Evolutionary conservation across 1,139 yeast genomes (phyloP).

Genomic region (Hyphopichia fennica): DNA sequence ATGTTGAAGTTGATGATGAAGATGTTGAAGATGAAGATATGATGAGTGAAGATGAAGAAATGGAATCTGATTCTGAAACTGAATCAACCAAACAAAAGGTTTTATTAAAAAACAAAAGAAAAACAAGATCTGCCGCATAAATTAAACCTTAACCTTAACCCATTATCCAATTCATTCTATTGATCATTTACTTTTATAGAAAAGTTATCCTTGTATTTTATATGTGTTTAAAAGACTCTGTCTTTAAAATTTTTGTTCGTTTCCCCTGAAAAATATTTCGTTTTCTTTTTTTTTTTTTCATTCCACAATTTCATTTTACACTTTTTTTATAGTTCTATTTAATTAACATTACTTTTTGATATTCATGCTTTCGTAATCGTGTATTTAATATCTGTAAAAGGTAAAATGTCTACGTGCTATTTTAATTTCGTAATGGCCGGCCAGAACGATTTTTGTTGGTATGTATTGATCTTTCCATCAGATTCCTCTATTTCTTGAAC

Average conservation of each 20-base stretch:
- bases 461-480: constrained; percentile 8
- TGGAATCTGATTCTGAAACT: constrained; percentile 44
- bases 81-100: constrained; percentile 66
- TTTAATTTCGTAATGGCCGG: constrained; percentile 10
- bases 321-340: not conserved
- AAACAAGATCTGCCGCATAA: constrained; percentile 15
- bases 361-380: not conserved
- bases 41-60: constrained; percentile 38
- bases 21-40: constrained; percentile 41
- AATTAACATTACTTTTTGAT: not conserved
- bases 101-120: constrained; percentile 72
- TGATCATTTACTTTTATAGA: not conserved
- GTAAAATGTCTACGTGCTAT: not conserved
- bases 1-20: constrained; percentile 34
- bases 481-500: not conserved
- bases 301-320: too few species aligned
- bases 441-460: constrained; percentile 32
- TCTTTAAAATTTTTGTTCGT: not conserved
- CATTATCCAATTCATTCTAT: not conserved
- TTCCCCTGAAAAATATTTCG: not conserved
- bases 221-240: not conserved
- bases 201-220: not conserved
- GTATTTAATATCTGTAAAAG: not conserved
- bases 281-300: not conserved
- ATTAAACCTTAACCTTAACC: not conserved